Percentiles rank a stretch among this genome's conserved stretches.
phyloP scores from a whole-genome alignment of 2,329 filamentous ascomycete genomes.

The Canariomyces notabilis region DNA sequence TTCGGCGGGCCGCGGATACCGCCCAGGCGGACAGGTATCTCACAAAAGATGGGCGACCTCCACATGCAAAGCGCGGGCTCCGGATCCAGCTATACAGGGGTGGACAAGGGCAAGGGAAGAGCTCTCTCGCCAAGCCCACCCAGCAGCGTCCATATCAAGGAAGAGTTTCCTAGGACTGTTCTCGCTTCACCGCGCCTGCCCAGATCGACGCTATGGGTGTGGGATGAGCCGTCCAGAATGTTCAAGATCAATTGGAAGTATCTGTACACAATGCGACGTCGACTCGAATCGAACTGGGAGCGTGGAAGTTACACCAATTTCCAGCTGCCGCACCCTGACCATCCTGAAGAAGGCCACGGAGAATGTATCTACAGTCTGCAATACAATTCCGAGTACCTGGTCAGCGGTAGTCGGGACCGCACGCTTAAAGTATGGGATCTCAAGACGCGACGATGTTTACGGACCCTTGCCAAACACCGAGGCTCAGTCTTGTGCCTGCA shows the following conservation, averaged over 20 bases:
- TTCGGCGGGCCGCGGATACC: conserved; percentile 27
- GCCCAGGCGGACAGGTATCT: conserved; percentile 15
- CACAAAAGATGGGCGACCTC: conserved; percentile 27
- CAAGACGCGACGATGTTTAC: conserved; percentile 69
- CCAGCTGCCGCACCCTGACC: conserved; percentile 78
- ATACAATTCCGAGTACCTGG: conserved; percentile 76
- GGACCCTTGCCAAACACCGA: conserved; percentile 64
- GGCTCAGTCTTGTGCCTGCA: conserved; percentile 93
- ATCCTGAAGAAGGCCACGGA: conserved; percentile 75
- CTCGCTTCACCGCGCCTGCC: conserved; percentile 31
- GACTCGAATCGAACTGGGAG: conserved; percentile 88
- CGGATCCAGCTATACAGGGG: conserved; percentile 26
- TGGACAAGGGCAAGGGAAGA: conserved; percentile 33
- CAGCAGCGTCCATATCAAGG: conserved; percentile 15
- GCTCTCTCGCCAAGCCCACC: conserved; percentile 13
- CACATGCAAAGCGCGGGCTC: conserved; percentile 34
- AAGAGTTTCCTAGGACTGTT: conserved; percentile 30
- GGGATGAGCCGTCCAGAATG: conserved; percentile 42
- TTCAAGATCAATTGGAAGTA: conserved; percentile 86
- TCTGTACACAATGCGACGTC: conserved; percentile 80
- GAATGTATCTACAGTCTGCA: conserved; percentile 97
- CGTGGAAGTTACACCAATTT: conserved; percentile 78
- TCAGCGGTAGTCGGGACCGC: conserved; percentile 87
- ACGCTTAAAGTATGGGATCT: conserved; percentile 89
- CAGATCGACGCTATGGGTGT: conserved; percentile 47